Evolutionary conservation across 768 basidiomycete species (phyloP).

Genomic region (Lyophyllum shimeji): DNA sequence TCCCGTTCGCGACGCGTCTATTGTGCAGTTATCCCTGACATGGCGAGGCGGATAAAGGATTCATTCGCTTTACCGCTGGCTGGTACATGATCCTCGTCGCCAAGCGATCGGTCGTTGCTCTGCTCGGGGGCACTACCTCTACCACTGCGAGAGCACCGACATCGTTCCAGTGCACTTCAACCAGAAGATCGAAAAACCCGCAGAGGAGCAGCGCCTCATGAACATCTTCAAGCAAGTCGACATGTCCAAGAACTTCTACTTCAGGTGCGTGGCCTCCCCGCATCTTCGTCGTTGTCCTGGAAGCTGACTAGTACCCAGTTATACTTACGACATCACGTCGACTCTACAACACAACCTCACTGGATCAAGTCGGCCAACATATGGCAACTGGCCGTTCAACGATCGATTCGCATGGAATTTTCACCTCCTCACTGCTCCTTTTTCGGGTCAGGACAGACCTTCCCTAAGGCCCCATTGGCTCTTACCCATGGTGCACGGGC

Average conservation of each 20-base stretch:
- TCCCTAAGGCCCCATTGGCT: constrained; percentile 75
- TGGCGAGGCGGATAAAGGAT: constrained; percentile 49
- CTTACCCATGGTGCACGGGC: constrained; percentile 89
- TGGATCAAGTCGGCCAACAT: constrained; percentile 41
- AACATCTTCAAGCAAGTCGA: constrained; percentile 95
- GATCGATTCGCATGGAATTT: constrained; percentile 96
- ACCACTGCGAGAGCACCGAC: constrained; percentile 92
- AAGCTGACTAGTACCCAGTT: constrained; percentile 36
- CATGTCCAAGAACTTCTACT: constrained; percentile 99
- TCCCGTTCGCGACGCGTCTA: neutral
- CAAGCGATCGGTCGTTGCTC: constrained; percentile 88
- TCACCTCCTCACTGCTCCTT: constrained; percentile 75
- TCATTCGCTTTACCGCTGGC: constrained; percentile 91
- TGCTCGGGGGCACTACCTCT: constrained; percentile 96
- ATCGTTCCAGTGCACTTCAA: constrained; percentile 75
- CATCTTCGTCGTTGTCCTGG: neutral
- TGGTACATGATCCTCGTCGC: constrained; percentile 95
- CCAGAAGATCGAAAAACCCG: constrained; percentile 82
- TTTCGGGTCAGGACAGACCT: constrained; percentile 40
- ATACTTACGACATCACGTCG: constrained; percentile 97
- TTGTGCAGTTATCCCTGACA: neutral
- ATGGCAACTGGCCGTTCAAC: constrained; percentile 67
- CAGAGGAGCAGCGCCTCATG: constrained; percentile 87
- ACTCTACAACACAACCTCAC: constrained; percentile 92
- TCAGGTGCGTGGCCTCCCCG: constrained; percentile 61